Conservation (phyloP, 306 rosid genomes). For the Astragalus glycyphyllos region DNA sequence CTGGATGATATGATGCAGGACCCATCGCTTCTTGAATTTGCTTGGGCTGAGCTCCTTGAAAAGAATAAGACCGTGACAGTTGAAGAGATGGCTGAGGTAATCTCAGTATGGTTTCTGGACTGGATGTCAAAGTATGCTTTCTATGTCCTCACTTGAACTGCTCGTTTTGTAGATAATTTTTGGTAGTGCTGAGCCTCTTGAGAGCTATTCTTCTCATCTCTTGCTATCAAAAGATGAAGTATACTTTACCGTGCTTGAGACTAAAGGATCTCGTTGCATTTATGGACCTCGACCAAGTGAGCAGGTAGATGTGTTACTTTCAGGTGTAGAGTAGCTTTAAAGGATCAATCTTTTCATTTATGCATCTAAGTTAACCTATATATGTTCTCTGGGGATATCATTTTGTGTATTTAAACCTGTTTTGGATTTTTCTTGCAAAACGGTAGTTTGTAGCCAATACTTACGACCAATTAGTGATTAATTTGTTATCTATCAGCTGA, state of each 20-base stretch:
- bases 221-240: slow-evolving; percentile 87
- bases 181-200: slow-evolving; percentile 84
- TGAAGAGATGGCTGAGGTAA: slow-evolving; percentile 92
- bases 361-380: slow-evolving; percentile 13
- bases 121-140: slow-evolving; percentile 35
- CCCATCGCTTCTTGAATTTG: slow-evolving; percentile 80
- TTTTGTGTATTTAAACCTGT: slow-evolving; percentile 20
- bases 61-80: slow-evolving; percentile 76
- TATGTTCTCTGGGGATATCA: slow-evolving; percentile 28
- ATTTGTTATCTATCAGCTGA: slow-evolving; percentile 20
- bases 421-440: slow-evolving; percentile 9
- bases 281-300: slow-evolving; percentile 85
- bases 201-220: slow-evolving; percentile 88
- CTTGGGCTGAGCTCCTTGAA: slow-evolving; percentile 96
- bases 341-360: neutral
- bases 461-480: neutral
- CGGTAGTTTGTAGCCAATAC: slow-evolving; percentile 30
- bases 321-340: slow-evolving; percentile 25
- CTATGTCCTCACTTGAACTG: slow-evolving; percentile 45
- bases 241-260: slow-evolving; percentile 82
- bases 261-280: slow-evolving; percentile 69
- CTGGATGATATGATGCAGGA: slow-evolving; percentile 66
- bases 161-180: slow-evolving; percentile 80
- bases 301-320: slow-evolving; percentile 64
- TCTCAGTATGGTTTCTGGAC: slow-evolving; percentile 40